A percentile compares a stretch with the other conserved stretches of the same genome.
These are phyloP conservation scores for Alternaria panax DNA, from an alignment of 2,329 filamentous ascomycete species.

Conservation along the genomic window DNA sequence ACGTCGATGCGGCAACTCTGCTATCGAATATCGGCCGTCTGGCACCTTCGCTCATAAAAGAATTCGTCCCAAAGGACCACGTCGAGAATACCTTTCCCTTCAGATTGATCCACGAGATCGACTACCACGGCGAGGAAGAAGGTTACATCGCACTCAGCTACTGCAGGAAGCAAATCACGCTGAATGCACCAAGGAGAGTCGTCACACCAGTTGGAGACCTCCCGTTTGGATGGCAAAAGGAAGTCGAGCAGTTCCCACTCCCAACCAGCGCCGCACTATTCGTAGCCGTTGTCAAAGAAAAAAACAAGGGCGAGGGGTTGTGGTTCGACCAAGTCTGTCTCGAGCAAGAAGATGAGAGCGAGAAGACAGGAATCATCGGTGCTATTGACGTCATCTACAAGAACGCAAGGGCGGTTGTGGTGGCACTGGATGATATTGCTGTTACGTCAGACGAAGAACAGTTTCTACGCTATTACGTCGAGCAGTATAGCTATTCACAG, in stretches of 20 bases:
- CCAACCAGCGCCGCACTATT: slow-evolving; percentile 51
- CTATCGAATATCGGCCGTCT: slow-evolving; percentile 36
- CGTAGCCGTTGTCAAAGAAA: slow-evolving; percentile 52
- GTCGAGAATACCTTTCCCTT: slow-evolving; percentile 39
- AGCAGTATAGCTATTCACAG: slow-evolving; percentile 44
- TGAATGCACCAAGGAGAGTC: slow-evolving; percentile 35
- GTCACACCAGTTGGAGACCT: slow-evolving; percentile 37
- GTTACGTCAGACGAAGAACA: slow-evolving; percentile 45
- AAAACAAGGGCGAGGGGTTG: slow-evolving; percentile 49
- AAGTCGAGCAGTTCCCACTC: slow-evolving; percentile 49
- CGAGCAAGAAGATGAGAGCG: slow-evolving; percentile 50
- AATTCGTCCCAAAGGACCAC: slow-evolving; percentile 37
- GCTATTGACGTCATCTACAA: slow-evolving; percentile 54
- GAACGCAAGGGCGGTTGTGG: slow-evolving; percentile 51
- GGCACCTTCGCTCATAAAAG: slow-evolving; percentile 41
- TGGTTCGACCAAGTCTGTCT: slow-evolving; percentile 58
- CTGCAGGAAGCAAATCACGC: slow-evolving; percentile 45
- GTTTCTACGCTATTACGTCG: slow-evolving; percentile 50
- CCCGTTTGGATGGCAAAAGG: slow-evolving; percentile 47
- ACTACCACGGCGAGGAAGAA: slow-evolving; percentile 41
- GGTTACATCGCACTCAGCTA: slow-evolving; percentile 56
- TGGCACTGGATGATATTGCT: slow-evolving; percentile 53
- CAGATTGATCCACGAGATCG: slow-evolving; percentile 49
- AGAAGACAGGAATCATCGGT: slow-evolving; percentile 51
- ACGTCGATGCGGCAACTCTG: slow-evolving; percentile 32